A percentile compares a stretch with the other conserved stretches of the same genome.
Evolutionary conservation across 441 rosid species (phyloP).

Genomic region (Erodium chrysanthum): DNA sequence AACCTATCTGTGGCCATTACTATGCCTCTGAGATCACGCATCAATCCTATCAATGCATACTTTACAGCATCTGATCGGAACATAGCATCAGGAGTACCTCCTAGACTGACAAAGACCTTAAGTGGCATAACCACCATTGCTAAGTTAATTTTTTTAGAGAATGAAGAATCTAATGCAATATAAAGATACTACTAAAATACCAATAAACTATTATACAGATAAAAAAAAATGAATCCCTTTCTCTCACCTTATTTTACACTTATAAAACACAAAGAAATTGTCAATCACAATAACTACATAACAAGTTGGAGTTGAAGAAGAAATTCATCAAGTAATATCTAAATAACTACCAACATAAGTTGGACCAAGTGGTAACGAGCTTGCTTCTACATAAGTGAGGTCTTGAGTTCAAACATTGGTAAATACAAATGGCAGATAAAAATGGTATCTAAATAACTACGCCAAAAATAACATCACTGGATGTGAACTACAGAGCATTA

Average conservation of each 20-base stretch:
- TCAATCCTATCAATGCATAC: conserved; percentile 80
- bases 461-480: no score
- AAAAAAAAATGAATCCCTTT: background rate
- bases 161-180: background rate
- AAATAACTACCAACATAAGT: no score
- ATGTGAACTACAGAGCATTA: no score
- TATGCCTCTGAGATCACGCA: conserved; percentile 96
- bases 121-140: background rate
- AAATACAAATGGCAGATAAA: no score
- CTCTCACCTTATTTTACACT: background rate
- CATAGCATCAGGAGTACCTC: conserved; percentile 74
- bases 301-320: background rate
- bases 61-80: conserved; percentile 87
- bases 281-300: background rate
- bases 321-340: background rate
- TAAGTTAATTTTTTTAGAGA: background rate
- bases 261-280: background rate
- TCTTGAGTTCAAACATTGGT: no score
- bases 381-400: no score
- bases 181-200: background rate
- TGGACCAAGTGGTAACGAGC: no score
- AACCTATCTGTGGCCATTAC: conserved; percentile 95
- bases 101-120: conserved; percentile 71
- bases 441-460: no score
- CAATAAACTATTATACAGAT: background rate